phyloP scores from a whole-genome alignment of 345 rosid species.

The Anastatica hierochuntica region DNA sequence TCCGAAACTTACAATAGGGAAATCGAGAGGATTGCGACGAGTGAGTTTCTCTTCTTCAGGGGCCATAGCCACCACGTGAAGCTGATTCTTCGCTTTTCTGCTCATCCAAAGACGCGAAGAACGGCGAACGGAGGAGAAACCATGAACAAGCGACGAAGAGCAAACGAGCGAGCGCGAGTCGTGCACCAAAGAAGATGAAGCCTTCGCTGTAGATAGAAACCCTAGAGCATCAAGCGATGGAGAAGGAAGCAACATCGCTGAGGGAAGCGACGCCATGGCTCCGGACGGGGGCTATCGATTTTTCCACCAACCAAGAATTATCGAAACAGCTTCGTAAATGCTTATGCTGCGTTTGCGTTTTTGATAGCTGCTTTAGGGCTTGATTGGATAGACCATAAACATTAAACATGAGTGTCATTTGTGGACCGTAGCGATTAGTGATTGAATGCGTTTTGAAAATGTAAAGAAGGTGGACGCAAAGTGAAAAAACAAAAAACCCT shows the following conservation, averaged over 20 bases:
- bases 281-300: background rate
- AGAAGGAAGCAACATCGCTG: constrained; percentile 17
- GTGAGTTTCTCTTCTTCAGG: constrained; percentile 67
- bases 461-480: no score
- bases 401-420: no score
- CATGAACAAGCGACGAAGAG: no score
- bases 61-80: constrained; percentile 53
- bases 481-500: no score
- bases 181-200: no score
- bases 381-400: no score
- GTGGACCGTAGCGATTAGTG: no score
- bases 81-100: constrained; percentile 18
- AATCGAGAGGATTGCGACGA: constrained; percentile 61
- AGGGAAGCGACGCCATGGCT: constrained; percentile 28
- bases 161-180: no score
- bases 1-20: constrained; percentile 41
- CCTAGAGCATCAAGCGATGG: constrained; percentile 12
- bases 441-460: no score
- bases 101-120: background rate
- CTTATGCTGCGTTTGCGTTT: constrained; percentile 4
- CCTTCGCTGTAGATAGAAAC: constrained; percentile 4
- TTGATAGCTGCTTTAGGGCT: no score
- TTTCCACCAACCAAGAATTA: constrained; percentile 24
- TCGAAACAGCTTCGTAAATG: background rate
- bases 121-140: no score